phyloP scores from a whole-genome alignment of 1,139 yeast genomes.

The Ogataea hybrid region DNA sequence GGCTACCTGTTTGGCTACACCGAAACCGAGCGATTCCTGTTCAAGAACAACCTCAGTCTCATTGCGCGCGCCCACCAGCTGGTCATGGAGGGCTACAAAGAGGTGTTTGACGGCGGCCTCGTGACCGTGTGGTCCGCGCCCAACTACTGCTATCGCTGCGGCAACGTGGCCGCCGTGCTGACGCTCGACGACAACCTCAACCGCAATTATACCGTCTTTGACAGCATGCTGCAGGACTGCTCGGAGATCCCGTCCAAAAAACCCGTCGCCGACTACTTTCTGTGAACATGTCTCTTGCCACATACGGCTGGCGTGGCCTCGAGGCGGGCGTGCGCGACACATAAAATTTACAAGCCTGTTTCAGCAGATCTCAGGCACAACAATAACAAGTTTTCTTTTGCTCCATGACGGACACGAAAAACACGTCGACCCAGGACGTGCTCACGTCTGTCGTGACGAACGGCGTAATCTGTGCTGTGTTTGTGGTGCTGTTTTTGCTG shows the following conservation, averaged over 20 bases:
- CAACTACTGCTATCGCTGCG: conserved; percentile 93
- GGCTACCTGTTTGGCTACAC: conserved; percentile 91
- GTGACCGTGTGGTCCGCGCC: conserved; percentile 88
- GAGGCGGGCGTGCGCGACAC: conserved; percentile 1
- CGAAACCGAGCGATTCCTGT: conserved; percentile 77
- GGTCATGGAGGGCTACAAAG: conserved; percentile 91
- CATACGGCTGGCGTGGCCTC: background rate
- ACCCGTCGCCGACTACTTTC: conserved; percentile 76
- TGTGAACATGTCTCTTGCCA: conserved; percentile 35
- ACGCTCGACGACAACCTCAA: conserved; percentile 68
- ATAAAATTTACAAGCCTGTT: background rate
- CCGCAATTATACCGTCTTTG: conserved; percentile 80
- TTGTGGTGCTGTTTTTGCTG: conserved; percentile 55
- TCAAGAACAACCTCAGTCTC: conserved; percentile 67
- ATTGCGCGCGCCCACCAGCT: conserved; percentile 94
- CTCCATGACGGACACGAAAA: conserved; percentile 22
- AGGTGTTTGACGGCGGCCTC: conserved; percentile 80
- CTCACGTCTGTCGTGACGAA: conserved; percentile 54
- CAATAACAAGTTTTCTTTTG: background rate
- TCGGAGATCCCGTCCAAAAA: conserved; percentile 64
- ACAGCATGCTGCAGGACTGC: conserved; percentile 71
- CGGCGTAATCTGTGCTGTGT: conserved; percentile 55
- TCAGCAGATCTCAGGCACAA: background rate
- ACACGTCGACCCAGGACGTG: conserved; percentile 49
- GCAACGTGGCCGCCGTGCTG: conserved; percentile 90